Conservation (phyloP, 2,329 filamentous ascomycete genomes). For the Magnaporthiopsis rhizophila region DNA sequence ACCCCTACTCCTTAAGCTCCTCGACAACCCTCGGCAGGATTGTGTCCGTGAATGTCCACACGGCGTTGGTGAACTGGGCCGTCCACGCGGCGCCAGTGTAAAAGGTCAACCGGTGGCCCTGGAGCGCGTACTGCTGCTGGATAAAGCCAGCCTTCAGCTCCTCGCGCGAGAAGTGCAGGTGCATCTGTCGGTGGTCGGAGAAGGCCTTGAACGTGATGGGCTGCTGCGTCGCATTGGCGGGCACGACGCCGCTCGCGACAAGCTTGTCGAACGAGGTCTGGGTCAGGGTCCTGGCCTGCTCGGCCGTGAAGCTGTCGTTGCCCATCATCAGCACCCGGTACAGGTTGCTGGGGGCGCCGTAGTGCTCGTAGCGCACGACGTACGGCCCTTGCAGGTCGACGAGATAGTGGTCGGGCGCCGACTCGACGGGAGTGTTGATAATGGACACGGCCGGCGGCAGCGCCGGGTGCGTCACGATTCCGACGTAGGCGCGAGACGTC, state of each 20-base stretch:
- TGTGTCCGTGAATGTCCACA: constrained; percentile 23
- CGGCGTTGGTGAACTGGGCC: constrained; percentile 22
- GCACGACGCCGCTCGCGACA: constrained; percentile 14
- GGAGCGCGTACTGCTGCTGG: constrained; percentile 26
- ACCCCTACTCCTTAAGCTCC: not conserved
- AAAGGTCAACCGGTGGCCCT: constrained; percentile 30
- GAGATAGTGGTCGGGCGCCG: constrained; percentile 19
- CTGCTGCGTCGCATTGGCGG: constrained; percentile 9
- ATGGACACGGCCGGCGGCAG: constrained; percentile 19
- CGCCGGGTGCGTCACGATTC: constrained; percentile 22
- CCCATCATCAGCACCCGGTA: constrained; percentile 22
- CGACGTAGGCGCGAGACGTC: constrained; percentile 24
- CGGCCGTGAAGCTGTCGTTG: constrained; percentile 11
- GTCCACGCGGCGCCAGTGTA: constrained; percentile 28
- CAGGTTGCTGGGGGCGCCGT: constrained; percentile 16
- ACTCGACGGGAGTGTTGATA: constrained; percentile 21
- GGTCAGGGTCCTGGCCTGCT: constrained; percentile 18
- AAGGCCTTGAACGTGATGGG: constrained; percentile 19
- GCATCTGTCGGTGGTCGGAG: constrained; percentile 23
- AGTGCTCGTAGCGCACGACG: constrained; percentile 21
- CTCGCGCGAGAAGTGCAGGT: constrained; percentile 20
- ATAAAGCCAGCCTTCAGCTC: constrained; percentile 27
- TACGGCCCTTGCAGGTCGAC: constrained; percentile 19
- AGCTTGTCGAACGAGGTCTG: constrained; percentile 18
- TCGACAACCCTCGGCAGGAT: not conserved